A percentile compares a stretch with the other conserved stretches of the same genome.
phyloP scores from a whole-genome alignment of 306 rosid species.

The Malus sylvestris region DNA sequence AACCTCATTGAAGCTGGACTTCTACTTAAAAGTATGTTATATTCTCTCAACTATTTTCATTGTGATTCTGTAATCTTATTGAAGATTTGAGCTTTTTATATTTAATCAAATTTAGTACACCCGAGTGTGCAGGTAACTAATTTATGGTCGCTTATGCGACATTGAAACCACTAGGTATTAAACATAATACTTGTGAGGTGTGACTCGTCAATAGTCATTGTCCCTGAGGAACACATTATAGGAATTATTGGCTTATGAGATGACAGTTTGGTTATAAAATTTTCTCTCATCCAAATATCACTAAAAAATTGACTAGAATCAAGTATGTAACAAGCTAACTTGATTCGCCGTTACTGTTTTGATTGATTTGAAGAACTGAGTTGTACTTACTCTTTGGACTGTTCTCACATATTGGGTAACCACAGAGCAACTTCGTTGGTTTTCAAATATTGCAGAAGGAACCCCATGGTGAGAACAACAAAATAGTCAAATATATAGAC shows the following conservation, averaged over 20 bases:
- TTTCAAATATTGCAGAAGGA: not conserved
- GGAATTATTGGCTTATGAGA: not conserved
- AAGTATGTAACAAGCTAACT: not conserved
- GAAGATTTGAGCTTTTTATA: not conserved
- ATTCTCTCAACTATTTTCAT: not conserved
- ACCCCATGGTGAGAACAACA: not conserved
- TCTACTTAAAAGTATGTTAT: not conserved
- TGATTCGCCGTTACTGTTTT: not conserved
- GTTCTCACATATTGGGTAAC: not conserved
- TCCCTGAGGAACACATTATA: not conserved
- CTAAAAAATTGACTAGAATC: not conserved
- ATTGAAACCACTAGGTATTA: not conserved
- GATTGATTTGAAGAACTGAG: not conserved
- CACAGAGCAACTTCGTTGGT: not conserved
- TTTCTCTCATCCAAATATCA: not conserved
- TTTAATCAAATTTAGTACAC: not conserved
- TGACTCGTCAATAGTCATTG: not conserved
- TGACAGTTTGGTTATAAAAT: not conserved
- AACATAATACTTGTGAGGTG: not conserved
- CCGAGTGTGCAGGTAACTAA: not conserved
- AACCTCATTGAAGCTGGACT: not conserved
- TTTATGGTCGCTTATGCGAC: not conserved
- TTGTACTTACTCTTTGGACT: not conserved
- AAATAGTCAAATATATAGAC: not conserved
- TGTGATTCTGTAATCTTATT: not conserved